Percentiles rank a stretch among this genome's conserved stretches.
These are phyloP conservation scores for Dendrocalamus latiflorus DNA, from an alignment of 202 grass and related monocot species.

Conservation along the genomic window DNA sequence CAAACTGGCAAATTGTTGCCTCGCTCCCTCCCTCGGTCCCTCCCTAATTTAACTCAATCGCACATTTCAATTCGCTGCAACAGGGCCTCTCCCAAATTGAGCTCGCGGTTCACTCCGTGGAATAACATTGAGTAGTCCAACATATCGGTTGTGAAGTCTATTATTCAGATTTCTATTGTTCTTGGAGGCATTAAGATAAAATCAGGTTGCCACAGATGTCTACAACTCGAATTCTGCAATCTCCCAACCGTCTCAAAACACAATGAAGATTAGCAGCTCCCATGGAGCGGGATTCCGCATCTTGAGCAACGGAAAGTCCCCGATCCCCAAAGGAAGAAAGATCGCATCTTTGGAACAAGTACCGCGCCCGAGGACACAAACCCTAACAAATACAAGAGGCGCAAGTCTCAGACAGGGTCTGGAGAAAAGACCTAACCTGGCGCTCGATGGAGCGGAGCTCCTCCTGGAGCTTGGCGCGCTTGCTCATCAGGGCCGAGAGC, in stretches of 20 bases:
- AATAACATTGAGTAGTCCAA: background rate
- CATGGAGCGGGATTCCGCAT: background rate
- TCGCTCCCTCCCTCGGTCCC: no score
- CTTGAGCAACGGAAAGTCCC: background rate
- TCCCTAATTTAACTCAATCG: background rate
- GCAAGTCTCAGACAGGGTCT: background rate
- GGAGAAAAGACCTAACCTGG: slow-evolving; percentile 57
- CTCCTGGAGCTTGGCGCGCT: slow-evolving; percentile 93
- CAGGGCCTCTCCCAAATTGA: background rate
- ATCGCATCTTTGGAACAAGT: background rate
- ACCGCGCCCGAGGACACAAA: background rate
- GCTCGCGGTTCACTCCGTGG: background rate
- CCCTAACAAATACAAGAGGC: background rate
- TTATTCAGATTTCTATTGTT: background rate
- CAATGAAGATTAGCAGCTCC: background rate
- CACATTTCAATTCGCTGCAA: background rate
- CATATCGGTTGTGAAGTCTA: background rate
- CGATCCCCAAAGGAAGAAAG: background rate
- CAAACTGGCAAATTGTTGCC: background rate
- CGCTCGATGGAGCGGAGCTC: slow-evolving; percentile 96
- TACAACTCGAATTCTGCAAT: background rate
- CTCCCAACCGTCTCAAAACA: background rate
- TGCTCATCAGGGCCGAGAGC: slow-evolving; percentile 82
- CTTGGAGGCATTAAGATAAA: background rate
- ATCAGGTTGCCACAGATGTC: background rate